Conservation (phyloP, 768 basidiomycete species). For the Thelephora aurantiotincta region DNA sequence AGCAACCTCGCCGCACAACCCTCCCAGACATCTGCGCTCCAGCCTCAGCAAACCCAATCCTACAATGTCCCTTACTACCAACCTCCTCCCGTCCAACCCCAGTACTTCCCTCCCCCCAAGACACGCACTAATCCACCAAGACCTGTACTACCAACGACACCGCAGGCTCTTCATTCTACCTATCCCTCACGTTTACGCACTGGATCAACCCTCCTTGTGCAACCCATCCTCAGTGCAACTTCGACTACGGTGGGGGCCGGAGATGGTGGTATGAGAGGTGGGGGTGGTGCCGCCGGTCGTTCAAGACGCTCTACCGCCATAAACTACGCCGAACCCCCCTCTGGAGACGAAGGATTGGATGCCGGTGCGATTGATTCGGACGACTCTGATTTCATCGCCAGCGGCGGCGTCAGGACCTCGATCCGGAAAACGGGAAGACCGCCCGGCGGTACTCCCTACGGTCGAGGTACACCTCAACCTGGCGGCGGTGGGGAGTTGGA, state of each 20-base stretch:
- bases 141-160: slow-evolving; percentile 30
- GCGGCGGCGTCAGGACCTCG: slow-evolving; percentile 43
- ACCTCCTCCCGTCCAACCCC: not conserved
- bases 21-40: not conserved
- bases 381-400: slow-evolving; percentile 70
- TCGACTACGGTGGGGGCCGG: slow-evolving; percentile 17
- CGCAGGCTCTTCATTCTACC: slow-evolving; percentile 67
- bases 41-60: not conserved
- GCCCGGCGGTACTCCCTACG: slow-evolving; percentile 19
- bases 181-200: slow-evolving; percentile 87
- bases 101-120: not conserved
- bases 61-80: not conserved
- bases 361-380: slow-evolving; percentile 75
- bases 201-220: slow-evolving; percentile 79
- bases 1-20: not conserved
- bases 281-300: not conserved
- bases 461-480: slow-evolving; percentile 25
- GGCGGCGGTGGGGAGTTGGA: slow-evolving; percentile 43
- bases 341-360: slow-evolving; percentile 69
- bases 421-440: slow-evolving; percentile 18
- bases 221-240: slow-evolving; percentile 49
- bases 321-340: slow-evolving; percentile 81
- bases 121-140: not conserved
- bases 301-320: slow-evolving; percentile 23
- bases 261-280: not conserved